These are phyloP conservation scores for Carpinus fangiana DNA, from an alignment of 306 rosid species.

Conservation along the genomic window DNA sequence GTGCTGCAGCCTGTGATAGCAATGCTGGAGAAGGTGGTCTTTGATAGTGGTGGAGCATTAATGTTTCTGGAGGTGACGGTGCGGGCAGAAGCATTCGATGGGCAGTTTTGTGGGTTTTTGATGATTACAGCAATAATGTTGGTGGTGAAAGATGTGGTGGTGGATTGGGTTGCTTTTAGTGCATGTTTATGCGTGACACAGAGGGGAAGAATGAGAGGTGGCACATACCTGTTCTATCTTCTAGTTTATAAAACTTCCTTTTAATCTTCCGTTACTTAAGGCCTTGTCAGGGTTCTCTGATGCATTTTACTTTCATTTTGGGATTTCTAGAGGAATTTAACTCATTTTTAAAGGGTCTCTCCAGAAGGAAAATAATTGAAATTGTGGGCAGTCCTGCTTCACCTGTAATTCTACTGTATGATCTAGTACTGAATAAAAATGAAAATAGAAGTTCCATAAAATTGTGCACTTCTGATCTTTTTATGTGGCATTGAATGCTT, in stretches of 20 bases:
- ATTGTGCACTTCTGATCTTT: not conserved
- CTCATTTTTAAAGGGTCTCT: not conserved
- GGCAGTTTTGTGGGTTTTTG: not conserved
- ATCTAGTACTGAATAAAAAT: not conserved
- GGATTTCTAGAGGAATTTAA: not conserved
- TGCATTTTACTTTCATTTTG: not conserved
- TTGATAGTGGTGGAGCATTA: not conserved
- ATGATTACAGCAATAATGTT: not conserved
- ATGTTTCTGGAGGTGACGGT: not conserved
- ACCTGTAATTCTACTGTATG: not conserved
- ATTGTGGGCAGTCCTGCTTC: not conserved
- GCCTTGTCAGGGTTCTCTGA: not conserved
- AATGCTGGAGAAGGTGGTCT: not conserved
- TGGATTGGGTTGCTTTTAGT: not conserved
- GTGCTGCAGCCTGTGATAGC: not conserved
- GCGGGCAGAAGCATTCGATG: not conserved
- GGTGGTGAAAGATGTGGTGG: not conserved
- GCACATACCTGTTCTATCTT: not conserved
- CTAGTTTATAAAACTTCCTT: not conserved
- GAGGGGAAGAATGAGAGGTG: not conserved
- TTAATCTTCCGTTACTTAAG: not conserved
- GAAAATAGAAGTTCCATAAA: not conserved
- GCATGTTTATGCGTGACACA: not conserved
- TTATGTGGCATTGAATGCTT: not conserved
- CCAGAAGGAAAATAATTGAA: slow-evolving; percentile 7